Evolutionary conservation across 2,329 filamentous ascomycete genomes (phyloP).

Genomic region (Xylariomycetidae sp.): DNA sequence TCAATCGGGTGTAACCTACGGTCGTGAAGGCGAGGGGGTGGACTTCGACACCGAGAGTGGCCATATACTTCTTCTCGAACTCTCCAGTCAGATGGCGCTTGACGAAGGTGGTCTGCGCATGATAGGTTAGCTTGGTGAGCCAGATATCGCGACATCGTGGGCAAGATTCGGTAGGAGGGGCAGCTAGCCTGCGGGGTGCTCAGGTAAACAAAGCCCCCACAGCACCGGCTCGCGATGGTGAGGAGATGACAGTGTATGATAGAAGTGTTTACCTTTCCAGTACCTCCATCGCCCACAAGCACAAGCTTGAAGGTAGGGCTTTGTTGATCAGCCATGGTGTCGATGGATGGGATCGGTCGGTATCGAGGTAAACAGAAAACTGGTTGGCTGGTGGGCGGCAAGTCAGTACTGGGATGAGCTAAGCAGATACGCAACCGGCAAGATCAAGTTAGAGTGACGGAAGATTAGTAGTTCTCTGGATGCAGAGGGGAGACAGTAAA

Average conservation of each 20-base stretch:
- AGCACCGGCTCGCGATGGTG: background rate
- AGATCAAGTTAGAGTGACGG: too few relatives aligned
- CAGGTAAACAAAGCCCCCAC: slow-evolving; percentile 6
- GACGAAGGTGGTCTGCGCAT: slow-evolving; percentile 99
- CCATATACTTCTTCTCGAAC: slow-evolving; percentile 99
- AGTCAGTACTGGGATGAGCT: too few relatives aligned
- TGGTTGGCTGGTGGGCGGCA: too few relatives aligned
- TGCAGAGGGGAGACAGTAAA: background rate
- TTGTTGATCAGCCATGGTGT: slow-evolving; percentile 59
- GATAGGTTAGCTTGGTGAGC: too few relatives aligned
- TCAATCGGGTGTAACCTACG: slow-evolving; percentile 56
- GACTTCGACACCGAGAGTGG: slow-evolving; percentile 98
- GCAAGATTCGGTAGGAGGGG: too few relatives aligned
- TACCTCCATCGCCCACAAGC: slow-evolving; percentile 98
- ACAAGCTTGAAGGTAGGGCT: slow-evolving; percentile 98
- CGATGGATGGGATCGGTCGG: slow-evolving; percentile 24
- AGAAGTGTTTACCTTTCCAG: slow-evolving; percentile 77
- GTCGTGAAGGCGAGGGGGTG: slow-evolving; percentile 97
- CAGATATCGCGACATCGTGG: too few relatives aligned
- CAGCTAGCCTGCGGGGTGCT: slow-evolving; percentile 16
- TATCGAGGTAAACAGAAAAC: slow-evolving; percentile 43
- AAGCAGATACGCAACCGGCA: too few relatives aligned
- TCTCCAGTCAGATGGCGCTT: slow-evolving; percentile 99
- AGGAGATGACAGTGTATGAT: slow-evolving; percentile 6
- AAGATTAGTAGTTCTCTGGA: too few relatives aligned